Evolutionary conservation across 2,329 filamentous ascomycete genomes (phyloP).

Genomic region (Alternaria viburni): DNA sequence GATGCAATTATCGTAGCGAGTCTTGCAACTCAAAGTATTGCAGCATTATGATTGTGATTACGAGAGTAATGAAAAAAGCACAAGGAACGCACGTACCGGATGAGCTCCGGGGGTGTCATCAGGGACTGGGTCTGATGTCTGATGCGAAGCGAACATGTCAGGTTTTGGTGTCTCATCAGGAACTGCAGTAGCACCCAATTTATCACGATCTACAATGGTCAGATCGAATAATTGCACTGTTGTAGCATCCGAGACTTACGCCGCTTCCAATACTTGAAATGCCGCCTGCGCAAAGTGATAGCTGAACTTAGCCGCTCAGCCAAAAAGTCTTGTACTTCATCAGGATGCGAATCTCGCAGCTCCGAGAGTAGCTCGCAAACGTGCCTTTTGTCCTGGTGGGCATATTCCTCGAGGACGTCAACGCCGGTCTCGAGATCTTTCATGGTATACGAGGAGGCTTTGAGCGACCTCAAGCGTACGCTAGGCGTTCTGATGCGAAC

Average conservation of each 20-base stretch:
- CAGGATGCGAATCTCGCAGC: constrained; percentile 23
- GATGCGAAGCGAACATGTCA: too few species aligned
- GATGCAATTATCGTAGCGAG: too few species aligned
- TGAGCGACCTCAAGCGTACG: constrained; percentile 42
- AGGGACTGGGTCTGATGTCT: too few species aligned
- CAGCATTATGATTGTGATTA: too few species aligned
- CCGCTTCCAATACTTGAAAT: constrained; percentile 49
- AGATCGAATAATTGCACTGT: too few species aligned
- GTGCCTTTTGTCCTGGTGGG: constrained; percentile 37
- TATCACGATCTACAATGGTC: constrained; percentile 36
- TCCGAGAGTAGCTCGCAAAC: constrained; percentile 37
- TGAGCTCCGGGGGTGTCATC: too few species aligned
- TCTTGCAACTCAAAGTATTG: too few species aligned
- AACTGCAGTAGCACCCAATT: constrained; percentile 32
- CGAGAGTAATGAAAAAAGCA: too few species aligned
- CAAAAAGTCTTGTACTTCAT: constrained; percentile 29
- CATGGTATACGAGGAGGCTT: constrained; percentile 44
- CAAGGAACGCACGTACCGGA: too few species aligned
- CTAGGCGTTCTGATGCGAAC: constrained; percentile 46
- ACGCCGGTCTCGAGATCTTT: constrained; percentile 46
- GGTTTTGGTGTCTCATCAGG: too few species aligned
- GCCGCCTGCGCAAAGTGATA: constrained; percentile 44
- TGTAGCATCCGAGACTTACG: too few species aligned
- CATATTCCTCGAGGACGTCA: constrained; percentile 42
- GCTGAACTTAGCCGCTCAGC: constrained; percentile 34